These are phyloP conservation scores for Bidens hawaiensis DNA, from an alignment of 140 eudicot species.

Conservation along the genomic window DNA sequence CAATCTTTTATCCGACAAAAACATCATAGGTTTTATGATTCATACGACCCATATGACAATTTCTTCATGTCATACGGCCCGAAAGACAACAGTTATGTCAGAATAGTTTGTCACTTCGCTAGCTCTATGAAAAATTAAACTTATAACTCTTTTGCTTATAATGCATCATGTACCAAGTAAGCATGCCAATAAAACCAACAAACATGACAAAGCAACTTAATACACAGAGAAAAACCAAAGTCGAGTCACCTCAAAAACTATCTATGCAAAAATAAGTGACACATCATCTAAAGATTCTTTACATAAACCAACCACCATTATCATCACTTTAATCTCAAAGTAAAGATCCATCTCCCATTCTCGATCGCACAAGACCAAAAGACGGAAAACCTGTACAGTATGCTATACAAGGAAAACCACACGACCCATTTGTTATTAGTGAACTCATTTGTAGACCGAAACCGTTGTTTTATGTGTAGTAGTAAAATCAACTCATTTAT, in stretches of 20 bases:
- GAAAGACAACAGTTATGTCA: no score
- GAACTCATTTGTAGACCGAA: neutral
- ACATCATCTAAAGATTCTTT: constrained; percentile 24
- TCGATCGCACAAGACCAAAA: neutral
- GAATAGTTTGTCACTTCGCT: no score
- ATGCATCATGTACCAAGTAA: no score
- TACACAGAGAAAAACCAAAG: neutral
- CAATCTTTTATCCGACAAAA: no score
- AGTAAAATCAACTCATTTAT: constrained; percentile 9
- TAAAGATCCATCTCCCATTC: constrained; percentile 19
- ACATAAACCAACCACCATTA: constrained; percentile 19
- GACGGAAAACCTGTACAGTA: constrained; percentile 45
- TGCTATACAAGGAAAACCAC: constrained; percentile 38
- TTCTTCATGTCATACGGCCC: no score
- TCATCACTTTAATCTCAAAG: constrained; percentile 16
- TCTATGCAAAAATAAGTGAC: constrained; percentile 18
- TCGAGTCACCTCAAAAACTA: constrained; percentile 30
- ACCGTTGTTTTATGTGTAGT: neutral
- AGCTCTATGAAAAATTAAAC: no score
- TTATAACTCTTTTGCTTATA: neutral
- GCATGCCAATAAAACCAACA: no score
- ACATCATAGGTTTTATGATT: no score
- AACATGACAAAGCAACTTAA: neutral
- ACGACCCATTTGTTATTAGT: constrained; percentile 14
- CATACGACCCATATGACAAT: no score